A percentile compares a stretch with the other conserved stretches of the same genome.
These are phyloP conservation scores for Clonostachys sp. DNA, from an alignment of 2,329 filamentous ascomycete genomes.

Conservation along the genomic window DNA sequence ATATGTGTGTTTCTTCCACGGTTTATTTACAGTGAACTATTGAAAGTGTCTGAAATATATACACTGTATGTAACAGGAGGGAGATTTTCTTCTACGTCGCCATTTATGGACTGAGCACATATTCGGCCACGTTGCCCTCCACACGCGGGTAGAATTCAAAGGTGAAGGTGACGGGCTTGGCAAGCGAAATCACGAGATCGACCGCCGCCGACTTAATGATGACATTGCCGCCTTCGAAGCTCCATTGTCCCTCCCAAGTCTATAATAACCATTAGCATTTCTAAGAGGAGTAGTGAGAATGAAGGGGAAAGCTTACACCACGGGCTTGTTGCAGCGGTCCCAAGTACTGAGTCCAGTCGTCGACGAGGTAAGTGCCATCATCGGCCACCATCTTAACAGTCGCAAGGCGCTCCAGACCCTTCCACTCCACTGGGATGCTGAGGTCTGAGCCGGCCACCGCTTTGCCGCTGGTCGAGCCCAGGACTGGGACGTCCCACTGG, in stretches of 20 bases:
- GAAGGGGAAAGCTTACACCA: constrained; percentile 17
- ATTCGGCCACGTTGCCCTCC: constrained; percentile 40
- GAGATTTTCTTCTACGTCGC: not conserved
- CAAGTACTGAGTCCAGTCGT: constrained; percentile 51
- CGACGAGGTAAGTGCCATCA: constrained; percentile 45
- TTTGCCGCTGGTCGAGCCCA: constrained; percentile 10
- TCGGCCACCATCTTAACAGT: constrained; percentile 3
- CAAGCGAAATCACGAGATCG: constrained; percentile 37
- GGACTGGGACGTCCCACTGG: constrained; percentile 43
- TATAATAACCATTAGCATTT: constrained; percentile 1
- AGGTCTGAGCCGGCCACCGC: constrained; percentile 3
- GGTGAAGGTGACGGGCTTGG: constrained; percentile 38
- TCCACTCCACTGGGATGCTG: constrained; percentile 2
- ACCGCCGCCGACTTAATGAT: constrained; percentile 39
- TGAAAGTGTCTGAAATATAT: no score
- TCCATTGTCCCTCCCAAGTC: constrained; percentile 47
- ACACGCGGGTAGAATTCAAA: constrained; percentile 52
- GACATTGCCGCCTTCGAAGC: constrained; percentile 39
- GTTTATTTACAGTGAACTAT: no score
- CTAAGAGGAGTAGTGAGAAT: not conserved
- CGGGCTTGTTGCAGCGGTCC: constrained; percentile 44
- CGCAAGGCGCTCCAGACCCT: constrained; percentile 3
- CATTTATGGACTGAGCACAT: constrained; percentile 10
- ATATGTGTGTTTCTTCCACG: no score
- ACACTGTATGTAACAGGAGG: no score